Evolutionary conservation across 2,329 filamentous ascomycete genomes (phyloP), one percentile per base, ranked within the genome.

Genomic region (Colletotrichum trifolii): DNA sequence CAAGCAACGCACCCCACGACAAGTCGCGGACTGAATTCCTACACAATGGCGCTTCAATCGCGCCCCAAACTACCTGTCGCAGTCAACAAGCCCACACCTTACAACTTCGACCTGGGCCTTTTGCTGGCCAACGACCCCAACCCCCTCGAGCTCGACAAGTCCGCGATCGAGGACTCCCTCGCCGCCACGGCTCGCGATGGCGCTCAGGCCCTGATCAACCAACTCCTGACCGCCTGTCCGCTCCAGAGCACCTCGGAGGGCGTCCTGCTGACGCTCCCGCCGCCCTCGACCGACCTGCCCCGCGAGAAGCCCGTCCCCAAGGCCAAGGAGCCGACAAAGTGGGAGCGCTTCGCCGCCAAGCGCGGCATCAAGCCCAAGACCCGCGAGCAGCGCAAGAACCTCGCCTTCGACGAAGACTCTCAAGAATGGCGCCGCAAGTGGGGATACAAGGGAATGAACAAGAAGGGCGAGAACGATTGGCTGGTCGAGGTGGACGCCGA

Each of bases 261-360:
- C 71, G 92, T 98, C 2, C 87, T 95, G 54, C 88, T 98, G 58
- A 84, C 87, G 13, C 89, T 99, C 0, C 96, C 96, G 0, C 77
- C 85, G 0, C 83, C 88, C 0, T 81, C 86, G 17, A 96, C 91
- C 2, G 78, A 83, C 1, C 84, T 98, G 4, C 96, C 96, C 33
- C 91, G 96, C 71, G 94, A 97, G 82, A 98, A 99, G 80, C 93
- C 93, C 9, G 83, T 98, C 8, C 96, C 96, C 1, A 85, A 88
- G 60, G 86, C 89, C 70, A 96, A 94, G 81, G 83, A 90, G 62
- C 91, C 91, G 71, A 98, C 95, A 64, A 97, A 94, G 78, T 99
- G 96, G 96, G 91, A 97, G 83, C 88, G 91, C 74, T 99, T 99
- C 82, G 96, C 96, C 49, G 91, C 89, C 78, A 97, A 97, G 88